These are phyloP conservation scores for Xylaria sp. DNA, from an alignment of 2,329 filamentous ascomycete species.

Conservation along the genomic window DNA sequence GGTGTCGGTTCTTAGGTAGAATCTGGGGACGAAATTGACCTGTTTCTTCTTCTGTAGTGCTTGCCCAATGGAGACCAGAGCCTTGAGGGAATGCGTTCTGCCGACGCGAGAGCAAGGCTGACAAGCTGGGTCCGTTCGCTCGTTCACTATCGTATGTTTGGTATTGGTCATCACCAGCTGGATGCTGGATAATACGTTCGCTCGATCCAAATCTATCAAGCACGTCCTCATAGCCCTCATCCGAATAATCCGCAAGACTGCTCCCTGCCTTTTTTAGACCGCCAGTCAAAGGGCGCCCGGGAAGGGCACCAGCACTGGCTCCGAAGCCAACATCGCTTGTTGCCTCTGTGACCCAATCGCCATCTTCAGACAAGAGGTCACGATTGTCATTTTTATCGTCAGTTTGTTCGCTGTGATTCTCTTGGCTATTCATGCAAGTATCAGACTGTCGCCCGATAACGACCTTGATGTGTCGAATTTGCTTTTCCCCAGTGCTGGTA, in stretches of 20 bases:
- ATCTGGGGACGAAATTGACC: slow-evolving; percentile 24
- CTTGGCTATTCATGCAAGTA: slow-evolving; percentile 1
- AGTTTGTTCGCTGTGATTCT: not conserved
- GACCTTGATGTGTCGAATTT: slow-evolving; percentile 39
- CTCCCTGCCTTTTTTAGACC: slow-evolving; percentile 51
- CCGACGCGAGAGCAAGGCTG: slow-evolving; percentile 34
- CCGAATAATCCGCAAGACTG: slow-evolving; percentile 60
- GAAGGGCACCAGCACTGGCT: not conserved
- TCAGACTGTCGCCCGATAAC: slow-evolving; percentile 34
- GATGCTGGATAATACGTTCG: slow-evolving; percentile 42
- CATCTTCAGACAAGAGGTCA: slow-evolving; percentile 44
- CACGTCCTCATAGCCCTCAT: slow-evolving; percentile 42
- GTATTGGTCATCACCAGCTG: slow-evolving; percentile 4
- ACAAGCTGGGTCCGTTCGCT: slow-evolving; percentile 38
- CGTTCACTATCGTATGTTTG: slow-evolving; percentile 34
- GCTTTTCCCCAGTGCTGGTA: slow-evolving; percentile 3
- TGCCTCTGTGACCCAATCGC: slow-evolving; percentile 55
- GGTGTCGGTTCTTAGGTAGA: slow-evolving; percentile 36
- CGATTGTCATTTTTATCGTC: not conserved
- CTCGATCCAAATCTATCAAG: slow-evolving; percentile 34
- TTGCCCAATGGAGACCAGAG: slow-evolving; percentile 32
- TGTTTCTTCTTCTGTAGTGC: slow-evolving; percentile 11
- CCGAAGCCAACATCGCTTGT: slow-evolving; percentile 48
- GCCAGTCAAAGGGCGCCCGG: not conserved
- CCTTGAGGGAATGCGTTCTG: slow-evolving; percentile 38